Evolutionary conservation across 2,329 filamentous ascomycete genomes (phyloP).

Genomic region (Elsinoe necatrix): DNA sequence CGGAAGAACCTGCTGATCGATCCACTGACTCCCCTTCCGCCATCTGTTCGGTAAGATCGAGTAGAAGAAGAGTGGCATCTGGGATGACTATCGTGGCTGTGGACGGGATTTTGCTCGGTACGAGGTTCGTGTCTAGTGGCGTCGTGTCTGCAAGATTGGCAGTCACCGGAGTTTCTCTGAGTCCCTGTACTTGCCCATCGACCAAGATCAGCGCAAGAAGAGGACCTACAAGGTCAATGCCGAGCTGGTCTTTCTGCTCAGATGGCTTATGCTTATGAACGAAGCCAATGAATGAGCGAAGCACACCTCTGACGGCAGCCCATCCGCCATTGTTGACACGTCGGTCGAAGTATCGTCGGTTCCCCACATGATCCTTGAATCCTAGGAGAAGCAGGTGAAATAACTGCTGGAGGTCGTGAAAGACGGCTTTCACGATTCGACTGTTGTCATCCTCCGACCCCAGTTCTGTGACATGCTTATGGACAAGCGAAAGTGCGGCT

Average conservation of each 20-base stretch:
- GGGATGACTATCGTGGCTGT: not conserved
- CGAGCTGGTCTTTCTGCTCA: not conserved
- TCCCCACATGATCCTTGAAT: conserved; percentile 72
- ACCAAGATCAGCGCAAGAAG: not conserved
- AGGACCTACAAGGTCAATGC: not conserved
- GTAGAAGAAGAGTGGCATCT: not conserved
- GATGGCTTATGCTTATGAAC: not conserved
- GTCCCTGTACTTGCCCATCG: not conserved
- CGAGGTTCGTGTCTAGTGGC: not conserved
- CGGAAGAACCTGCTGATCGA: not conserved
- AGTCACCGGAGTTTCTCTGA: not conserved
- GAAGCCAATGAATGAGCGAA: conserved; percentile 30
- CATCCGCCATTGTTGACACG: conserved; percentile 70
- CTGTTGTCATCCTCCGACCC: conserved; percentile 47
- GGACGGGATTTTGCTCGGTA: not conserved
- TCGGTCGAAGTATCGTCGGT: conserved; percentile 76
- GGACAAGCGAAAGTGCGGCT: conserved; percentile 58
- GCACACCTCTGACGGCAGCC: conserved; percentile 63
- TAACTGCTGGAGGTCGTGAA: conserved; percentile 35
- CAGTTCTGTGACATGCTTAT: not conserved
- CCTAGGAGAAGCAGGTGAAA: conserved; percentile 66
- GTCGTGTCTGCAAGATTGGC: not conserved
- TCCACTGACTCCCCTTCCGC: not conserved
- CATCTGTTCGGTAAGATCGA: not conserved
- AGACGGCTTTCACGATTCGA: conserved; percentile 68